phyloP scores from a whole-genome alignment of 441 rosid species.

The Adansonia grandidieri region DNA sequence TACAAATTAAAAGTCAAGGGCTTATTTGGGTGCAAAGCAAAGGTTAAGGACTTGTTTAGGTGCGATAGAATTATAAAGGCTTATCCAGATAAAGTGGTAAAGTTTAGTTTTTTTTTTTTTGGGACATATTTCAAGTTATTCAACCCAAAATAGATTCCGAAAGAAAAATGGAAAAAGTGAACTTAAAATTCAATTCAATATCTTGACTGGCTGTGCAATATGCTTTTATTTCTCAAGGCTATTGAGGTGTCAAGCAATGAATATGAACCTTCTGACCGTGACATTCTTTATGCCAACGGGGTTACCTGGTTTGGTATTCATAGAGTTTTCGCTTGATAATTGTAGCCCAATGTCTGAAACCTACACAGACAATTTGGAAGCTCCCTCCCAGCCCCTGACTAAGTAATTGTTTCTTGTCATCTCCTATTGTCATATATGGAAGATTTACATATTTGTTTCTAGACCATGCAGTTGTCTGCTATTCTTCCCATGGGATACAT shows the following conservation, averaged over 20 bases:
- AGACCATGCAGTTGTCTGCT: neutral
- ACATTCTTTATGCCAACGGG: conserved; percentile 93
- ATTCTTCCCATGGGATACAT: neutral
- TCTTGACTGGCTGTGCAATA: neutral
- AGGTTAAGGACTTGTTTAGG: too few relatives aligned
- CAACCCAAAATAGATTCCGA: neutral
- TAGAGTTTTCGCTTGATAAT: conserved; percentile 86
- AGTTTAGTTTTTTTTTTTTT: too few relatives aligned
- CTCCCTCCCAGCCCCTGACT: conserved; percentile 59
- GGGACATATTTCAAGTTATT: neutral
- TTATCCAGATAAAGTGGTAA: too few relatives aligned
- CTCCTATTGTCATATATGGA: neutral
- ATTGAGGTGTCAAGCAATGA: conserved; percentile 98
- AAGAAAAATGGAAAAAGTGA: neutral
- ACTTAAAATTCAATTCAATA: neutral
- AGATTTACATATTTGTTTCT: neutral
- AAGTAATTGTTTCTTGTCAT: conserved; percentile 44
- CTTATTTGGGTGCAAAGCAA: too few relatives aligned
- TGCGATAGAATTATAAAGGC: too few relatives aligned
- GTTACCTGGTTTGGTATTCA: conserved; percentile 92
- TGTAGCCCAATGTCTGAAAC: conserved; percentile 92
- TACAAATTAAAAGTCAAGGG: too few relatives aligned
- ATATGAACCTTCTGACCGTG: conserved; percentile 91
- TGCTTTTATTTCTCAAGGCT: conserved; percentile 59
- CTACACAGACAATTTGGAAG: conserved; percentile 72